These are phyloP conservation scores for Ophiostoma himal-ulmi DNA, from an alignment of 2,329 filamentous ascomycete species.

Conservation along the genomic window DNA sequence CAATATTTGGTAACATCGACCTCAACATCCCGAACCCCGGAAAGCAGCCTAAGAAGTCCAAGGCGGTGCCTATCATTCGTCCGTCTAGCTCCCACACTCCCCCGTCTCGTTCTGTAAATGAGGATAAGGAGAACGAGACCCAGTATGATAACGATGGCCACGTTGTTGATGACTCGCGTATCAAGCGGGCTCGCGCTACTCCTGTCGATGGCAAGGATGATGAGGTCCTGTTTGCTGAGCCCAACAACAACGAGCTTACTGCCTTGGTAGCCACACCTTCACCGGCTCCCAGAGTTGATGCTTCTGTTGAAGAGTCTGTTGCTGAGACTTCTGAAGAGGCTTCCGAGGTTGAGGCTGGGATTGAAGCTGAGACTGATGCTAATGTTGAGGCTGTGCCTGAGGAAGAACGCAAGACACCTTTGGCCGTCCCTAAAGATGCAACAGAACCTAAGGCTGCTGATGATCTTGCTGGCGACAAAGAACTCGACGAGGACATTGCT, in stretches of 20 bases:
- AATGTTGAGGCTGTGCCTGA: not conserved
- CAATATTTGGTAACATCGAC: constrained; percentile 66
- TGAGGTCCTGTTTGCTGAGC: constrained; percentile 67
- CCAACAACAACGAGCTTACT: constrained; percentile 28
- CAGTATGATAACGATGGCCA: constrained; percentile 55
- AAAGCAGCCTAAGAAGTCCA: constrained; percentile 65
- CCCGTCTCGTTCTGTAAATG: not conserved
- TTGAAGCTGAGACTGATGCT: not conserved
- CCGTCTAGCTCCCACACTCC: constrained; percentile 48
- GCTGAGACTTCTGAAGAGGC: constrained; percentile 4
- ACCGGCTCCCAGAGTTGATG: not conserved
- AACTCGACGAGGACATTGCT: constrained; percentile 40
- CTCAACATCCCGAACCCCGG: constrained; percentile 55
- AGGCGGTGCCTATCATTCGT: constrained; percentile 74
- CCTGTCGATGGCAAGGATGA: constrained; percentile 62
- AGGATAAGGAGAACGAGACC: constrained; percentile 29
- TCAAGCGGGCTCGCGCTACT: constrained; percentile 70
- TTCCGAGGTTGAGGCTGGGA: not conserved
- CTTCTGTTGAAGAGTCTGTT: not conserved
- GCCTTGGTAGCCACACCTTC: constrained; percentile 20
- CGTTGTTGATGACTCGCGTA: constrained; percentile 58
- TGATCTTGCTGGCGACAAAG: constrained; percentile 27
- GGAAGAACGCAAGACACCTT: not conserved
- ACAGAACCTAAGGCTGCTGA: not conserved
- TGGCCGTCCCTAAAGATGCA: not conserved